Base-by-base conservation (phyloP, 371 early-diverging fungal genomes). In the Mucor irregularis region DNA sequence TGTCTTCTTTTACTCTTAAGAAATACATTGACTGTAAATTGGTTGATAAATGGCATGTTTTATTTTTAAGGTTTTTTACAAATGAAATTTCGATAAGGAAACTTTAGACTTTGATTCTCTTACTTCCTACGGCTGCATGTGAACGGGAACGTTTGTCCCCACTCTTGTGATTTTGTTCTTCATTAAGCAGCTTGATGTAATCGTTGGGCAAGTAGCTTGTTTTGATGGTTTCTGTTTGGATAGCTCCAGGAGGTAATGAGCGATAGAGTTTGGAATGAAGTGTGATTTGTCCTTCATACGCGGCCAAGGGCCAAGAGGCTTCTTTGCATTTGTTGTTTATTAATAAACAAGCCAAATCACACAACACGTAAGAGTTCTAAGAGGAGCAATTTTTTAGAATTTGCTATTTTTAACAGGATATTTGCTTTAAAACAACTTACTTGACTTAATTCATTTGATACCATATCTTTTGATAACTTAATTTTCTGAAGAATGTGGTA, bases 341-440 rank as follows among this genome's bases (percentile, higher is more conserved):
- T 49, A 93, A 42, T 38, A 84, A 71, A 59, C 92, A 89, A 11
- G 90, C 79, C 39, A 97, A 64, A 53, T 97, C 97, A 66, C 90
- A 84, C 35, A 94, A 52, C 13, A 87, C 75, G 69, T 94, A 94
- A 1, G 95, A 76, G 49, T 89, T 82, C 90, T 86, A 71, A 6
- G 17, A 14, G 5, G 46, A 25, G 17, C 2, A 28, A 38, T 1
- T 0, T 16, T 26, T 3, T 5, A 19, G 14, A 38, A 17, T 38
- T 25, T n/a, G 33, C 19, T 14, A 25, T n/a, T 5, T 5, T 11
- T 31, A 24, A 28, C 16, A 1, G 39, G 14, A 22, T 13, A 22
- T 0, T n/a, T n/a, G n/a, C n/a, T n/a, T n/a, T n/a, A n/a, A 13
- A 4, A 6, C 5, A 5, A 16, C 48, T 48, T 82, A 89, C 88